A percentile compares a stretch with the other conserved stretches of the same genome.
phyloP scores from a whole-genome alignment of 2,329 filamentous ascomycete genomes.

The Paracoccidioides brasiliensis region DNA sequence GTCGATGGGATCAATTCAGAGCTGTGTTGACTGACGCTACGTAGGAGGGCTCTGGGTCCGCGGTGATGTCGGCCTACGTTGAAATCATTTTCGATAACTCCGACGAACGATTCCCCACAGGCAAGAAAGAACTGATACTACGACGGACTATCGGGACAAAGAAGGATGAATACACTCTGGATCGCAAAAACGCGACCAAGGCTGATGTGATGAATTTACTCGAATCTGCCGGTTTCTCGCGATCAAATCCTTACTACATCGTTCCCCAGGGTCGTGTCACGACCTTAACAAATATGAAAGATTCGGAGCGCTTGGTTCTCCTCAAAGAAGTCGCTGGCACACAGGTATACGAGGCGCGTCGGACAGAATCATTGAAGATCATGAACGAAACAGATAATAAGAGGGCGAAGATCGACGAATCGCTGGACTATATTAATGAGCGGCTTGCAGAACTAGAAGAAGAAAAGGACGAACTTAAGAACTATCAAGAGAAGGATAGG shows the following conservation, averaged over 20 bases:
- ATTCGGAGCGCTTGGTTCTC: slow-evolving; percentile 74
- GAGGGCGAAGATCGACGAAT: slow-evolving; percentile 82
- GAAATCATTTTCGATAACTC: slow-evolving; percentile 98
- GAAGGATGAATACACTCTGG: slow-evolving; percentile 96
- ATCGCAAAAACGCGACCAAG: slow-evolving; percentile 92
- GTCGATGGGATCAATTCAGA: neutral
- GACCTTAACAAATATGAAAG: slow-evolving; percentile 96
- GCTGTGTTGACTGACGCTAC: slow-evolving; percentile 18
- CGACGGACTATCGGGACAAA: slow-evolving; percentile 92
- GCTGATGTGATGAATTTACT: slow-evolving; percentile 88
- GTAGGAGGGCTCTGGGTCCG: slow-evolving; percentile 84
- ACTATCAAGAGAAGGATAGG: slow-evolving; percentile 87
- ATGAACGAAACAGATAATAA: slow-evolving; percentile 96
- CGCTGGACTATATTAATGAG: slow-evolving; percentile 83
- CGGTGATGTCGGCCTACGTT: slow-evolving; percentile 98
- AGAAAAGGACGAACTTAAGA: slow-evolving; percentile 89
- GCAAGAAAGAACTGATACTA: slow-evolving; percentile 77
- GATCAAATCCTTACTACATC: slow-evolving; percentile 97
- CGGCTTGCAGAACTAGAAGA: slow-evolving; percentile 81
- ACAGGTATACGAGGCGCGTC: slow-evolving; percentile 86
- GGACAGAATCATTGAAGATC: slow-evolving; percentile 86
- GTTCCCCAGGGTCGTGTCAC: slow-evolving; percentile 96
- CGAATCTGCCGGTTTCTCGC: slow-evolving; percentile 90
- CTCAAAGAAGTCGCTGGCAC: slow-evolving; percentile 98
- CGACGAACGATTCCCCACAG: slow-evolving; percentile 88